Evolutionary conservation across 495 filamentous ascomycete genomes (phyloP).

Genomic region (Platismatia glauca): DNA sequence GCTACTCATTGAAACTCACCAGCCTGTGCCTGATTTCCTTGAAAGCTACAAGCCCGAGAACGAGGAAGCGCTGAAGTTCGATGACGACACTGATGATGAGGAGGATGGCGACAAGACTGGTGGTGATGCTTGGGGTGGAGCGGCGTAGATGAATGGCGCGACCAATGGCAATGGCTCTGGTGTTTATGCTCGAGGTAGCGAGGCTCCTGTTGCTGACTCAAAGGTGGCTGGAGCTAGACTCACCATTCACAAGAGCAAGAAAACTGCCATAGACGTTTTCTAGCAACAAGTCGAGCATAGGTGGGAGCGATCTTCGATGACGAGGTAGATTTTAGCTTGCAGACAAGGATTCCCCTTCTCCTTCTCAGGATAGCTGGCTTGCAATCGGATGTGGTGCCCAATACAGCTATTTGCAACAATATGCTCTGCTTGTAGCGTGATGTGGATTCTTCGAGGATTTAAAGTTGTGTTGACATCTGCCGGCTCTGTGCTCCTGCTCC

Average conservation of each 20-base stretch:
- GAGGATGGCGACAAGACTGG: conserved; percentile 21
- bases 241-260: neutral
- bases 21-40: conserved; percentile 77
- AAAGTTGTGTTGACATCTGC: neutral
- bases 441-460: neutral
- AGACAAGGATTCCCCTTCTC: neutral
- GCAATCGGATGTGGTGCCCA: neutral
- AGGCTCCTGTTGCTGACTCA: conserved; percentile 1
- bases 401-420: neutral
- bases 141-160: neutral
- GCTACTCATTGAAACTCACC: conserved; percentile 67
- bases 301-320: neutral
- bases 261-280: neutral
- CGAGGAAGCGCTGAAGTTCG: conserved; percentile 43
- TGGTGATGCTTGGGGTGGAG: conserved; percentile 21
- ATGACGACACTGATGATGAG: conserved; percentile 55
- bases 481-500: neutral
- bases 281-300: neutral
- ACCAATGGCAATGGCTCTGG: conserved; percentile 13
- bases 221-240: neutral
- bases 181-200: conserved; percentile 12
- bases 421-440: neutral
- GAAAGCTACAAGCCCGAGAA: conserved; percentile 49
- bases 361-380: neutral
- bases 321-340: neutral